phyloP scores from a whole-genome alignment of 73 alveolate genomes.

The Stentor coeruleus region DNA sequence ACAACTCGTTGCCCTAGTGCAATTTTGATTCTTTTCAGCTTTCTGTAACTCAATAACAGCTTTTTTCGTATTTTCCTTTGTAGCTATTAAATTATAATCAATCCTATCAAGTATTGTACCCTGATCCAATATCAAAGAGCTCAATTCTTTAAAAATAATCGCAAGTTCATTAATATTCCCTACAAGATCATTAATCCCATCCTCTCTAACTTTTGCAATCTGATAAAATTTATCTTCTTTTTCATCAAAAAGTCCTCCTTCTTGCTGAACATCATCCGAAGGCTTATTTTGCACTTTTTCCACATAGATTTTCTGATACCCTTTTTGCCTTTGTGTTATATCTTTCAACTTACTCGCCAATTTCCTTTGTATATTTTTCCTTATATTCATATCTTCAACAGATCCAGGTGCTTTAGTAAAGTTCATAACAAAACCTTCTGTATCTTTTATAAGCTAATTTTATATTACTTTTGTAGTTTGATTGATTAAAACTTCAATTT shows the following conservation, averaged over 20 bases:
- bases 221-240: background rate
- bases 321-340: background rate
- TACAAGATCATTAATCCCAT: conserved; percentile 68
- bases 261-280: conserved; percentile 25
- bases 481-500: background rate
- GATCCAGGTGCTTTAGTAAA: background rate
- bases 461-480: background rate
- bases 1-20: conserved; percentile 25
- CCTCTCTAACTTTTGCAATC: conserved; percentile 46
- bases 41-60: conserved; percentile 65
- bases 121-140: conserved; percentile 76
- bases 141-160: conserved; percentile 79
- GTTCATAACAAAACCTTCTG: background rate
- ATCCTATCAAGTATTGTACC: conserved; percentile 93
- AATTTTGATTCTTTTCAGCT: conserved; percentile 31
- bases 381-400: background rate
- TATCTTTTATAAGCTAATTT: background rate
- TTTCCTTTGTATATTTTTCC: conserved; percentile 14
- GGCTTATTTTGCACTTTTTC: background rate
- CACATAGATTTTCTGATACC: background rate
- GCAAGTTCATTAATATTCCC: conserved; percentile 79
- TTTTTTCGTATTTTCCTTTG: conserved; percentile 57
- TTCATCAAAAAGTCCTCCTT: conserved; percentile 18
- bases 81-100: conserved; percentile 81
- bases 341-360: background rate